Percentiles rank a stretch among this genome's conserved stretches.
phyloP scores from a whole-genome alignment of 2,329 filamentous ascomycete genomes.

The Sclerotinia trifoliorum region DNA sequence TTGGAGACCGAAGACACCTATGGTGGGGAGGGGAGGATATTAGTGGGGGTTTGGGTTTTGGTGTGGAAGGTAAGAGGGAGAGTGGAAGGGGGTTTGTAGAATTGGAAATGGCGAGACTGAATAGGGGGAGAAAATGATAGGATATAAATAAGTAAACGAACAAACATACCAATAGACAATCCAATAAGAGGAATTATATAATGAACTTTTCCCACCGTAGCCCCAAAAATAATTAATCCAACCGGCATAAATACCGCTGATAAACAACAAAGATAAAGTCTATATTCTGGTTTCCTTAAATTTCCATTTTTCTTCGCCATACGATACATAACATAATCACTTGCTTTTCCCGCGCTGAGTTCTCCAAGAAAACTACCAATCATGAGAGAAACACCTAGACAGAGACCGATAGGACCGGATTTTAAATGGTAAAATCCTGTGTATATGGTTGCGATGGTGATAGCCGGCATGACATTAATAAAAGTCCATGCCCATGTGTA shows the following conservation, averaged over 20 bases:
- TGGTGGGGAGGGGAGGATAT: not conserved
- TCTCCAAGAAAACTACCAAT: slow-evolving; percentile 36
- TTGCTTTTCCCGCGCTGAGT: slow-evolving; percentile 33
- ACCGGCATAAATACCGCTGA: slow-evolving; percentile 36
- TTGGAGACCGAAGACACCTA: slow-evolving; percentile 34
- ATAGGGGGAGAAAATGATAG: not conserved
- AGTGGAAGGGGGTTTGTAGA: not conserved
- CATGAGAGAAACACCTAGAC: slow-evolving; percentile 32
- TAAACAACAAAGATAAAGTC: slow-evolving; percentile 35
- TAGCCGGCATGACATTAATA: slow-evolving; percentile 37
- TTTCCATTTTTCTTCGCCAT: slow-evolving; percentile 28
- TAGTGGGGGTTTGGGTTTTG: slow-evolving; percentile 32
- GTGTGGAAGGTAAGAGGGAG: slow-evolving; percentile 16
- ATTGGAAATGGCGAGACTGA: too few relatives aligned
- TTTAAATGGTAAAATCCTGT: slow-evolving; percentile 33
- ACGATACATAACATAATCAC: slow-evolving; percentile 32
- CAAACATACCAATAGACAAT: slow-evolving; percentile 28
- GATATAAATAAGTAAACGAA: not conserved
- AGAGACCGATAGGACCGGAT: slow-evolving; percentile 35
- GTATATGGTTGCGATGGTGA: slow-evolving; percentile 35
- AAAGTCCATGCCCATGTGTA: slow-evolving; percentile 38
- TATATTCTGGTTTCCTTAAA: slow-evolving; percentile 36
- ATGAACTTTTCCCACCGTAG: slow-evolving; percentile 30
- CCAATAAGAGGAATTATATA: slow-evolving; percentile 34
- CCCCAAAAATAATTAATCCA: slow-evolving; percentile 37